Evolutionary conservation across 768 basidiomycete species (phyloP), one percentile per base, ranked within the genome.

Genomic region (Trametes punicea): DNA sequence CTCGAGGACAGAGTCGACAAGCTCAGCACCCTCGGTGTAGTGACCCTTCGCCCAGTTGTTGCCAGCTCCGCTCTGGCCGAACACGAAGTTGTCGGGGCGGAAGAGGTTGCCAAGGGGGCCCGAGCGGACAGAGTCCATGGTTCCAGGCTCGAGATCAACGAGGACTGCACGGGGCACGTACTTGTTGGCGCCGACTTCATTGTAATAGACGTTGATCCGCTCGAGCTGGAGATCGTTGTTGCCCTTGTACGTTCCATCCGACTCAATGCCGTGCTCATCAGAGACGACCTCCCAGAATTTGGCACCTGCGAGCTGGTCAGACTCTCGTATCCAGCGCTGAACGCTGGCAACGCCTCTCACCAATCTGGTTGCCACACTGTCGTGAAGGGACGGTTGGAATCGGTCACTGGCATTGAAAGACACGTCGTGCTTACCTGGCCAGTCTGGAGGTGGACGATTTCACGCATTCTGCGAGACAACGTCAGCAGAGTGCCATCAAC

Each of bases 21-120:
- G 85, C 80, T 99, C 97, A 70, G 97, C 97, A 65, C 96, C 96
- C 73, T 93, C 89, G 40, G 89, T 93, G 76, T 94, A 94, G 71
- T 93, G 90, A 81, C 96, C 96, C 87, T 98, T 99, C 21, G 97
- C 96, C 97, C 97, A 98, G 79, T 98, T 98, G 85, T 99, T 98
- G 70, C 96, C 95, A 65, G 94, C 96, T 76, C 94, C 94, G 73
- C 86, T 93, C 75, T 98, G 96, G 53, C 94, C 96, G 63, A 95
- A 97, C 67, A 98, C 93, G 69, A 96, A 96, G 82, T 97, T 98
- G 77, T 97, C 95, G 33, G 95, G 95, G 66, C 93, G 87, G 90
- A 97, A 98, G 62, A 98, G 85, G 62, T 77, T 76, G 69, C 95
- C 94, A 51, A 96, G 82, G 64, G 93, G 90, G 48, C 92, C 91